Base-by-base conservation (phyloP, 805 yeast genomes). In the Cyberlindnera samutprakarnensis region DNA sequence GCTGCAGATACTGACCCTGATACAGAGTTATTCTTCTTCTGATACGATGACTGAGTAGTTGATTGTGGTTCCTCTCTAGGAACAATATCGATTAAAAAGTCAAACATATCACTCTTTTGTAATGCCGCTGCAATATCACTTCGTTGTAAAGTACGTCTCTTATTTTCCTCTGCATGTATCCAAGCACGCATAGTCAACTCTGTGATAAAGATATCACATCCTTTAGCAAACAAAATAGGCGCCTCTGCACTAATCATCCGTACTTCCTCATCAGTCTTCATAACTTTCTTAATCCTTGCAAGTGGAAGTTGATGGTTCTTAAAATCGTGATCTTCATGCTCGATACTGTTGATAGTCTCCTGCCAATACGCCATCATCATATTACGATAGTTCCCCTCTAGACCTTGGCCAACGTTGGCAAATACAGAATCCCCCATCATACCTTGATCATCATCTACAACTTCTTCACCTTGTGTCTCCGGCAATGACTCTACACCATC, bases 231-330 rank as follows among this genome's bases (percentile, higher is more conserved):
- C 38, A 92, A 60, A 21, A 92, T 87, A 2, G 99, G 98, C 1
- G 97, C 97, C 61, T 92, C 99, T 3, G 98, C 97, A 42, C 92
- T 77, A 36, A 92, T 92, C 99, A 92, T 92, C 43, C 87, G 74
- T 24, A 92, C 97, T 43, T 90, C 96, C 53, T 86, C 95, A 54
- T 90, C 97, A 1, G 96, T 88, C 55, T 90, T 90, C 97, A 90
- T 90, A 25, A 90, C 96, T 56, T 90, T 90, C 53, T 92, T 90
- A 48, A 92, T 92, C 46, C 99, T 70, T 5, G 98, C 98, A 34
- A 92, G 66, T 13, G 99, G 99, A 40, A 92, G 64, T 42, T 88
- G 95, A 54, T 92, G 96, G 43, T 85, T 83, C 56, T 86, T 88
- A 62, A 90, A 92, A 54, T 85, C 94, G 52, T 85, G 95, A 37